These are phyloP conservation scores for Crucibulum laeve DNA, from an alignment of 768 basidiomycete genomes.

Conservation along the genomic window DNA sequence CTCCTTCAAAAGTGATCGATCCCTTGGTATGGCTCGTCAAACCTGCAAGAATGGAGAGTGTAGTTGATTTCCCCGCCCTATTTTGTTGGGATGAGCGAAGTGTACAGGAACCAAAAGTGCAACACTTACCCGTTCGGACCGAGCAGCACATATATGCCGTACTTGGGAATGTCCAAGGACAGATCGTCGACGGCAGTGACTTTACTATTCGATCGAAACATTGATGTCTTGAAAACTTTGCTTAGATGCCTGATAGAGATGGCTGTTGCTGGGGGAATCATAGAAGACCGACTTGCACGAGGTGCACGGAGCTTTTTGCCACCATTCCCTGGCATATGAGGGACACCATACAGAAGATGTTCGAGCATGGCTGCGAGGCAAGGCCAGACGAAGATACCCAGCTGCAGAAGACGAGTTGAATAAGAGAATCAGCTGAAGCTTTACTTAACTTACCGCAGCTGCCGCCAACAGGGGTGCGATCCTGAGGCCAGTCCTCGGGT, in stretches of 20 bases:
- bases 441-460: slow-evolving; percentile 45
- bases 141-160: slow-evolving; percentile 69
- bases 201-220: slow-evolving; percentile 38
- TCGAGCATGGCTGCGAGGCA: slow-evolving; percentile 59
- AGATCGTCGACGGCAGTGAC: slow-evolving; percentile 66
- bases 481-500: slow-evolving; percentile 53
- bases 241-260: slow-evolving; percentile 58
- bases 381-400: slow-evolving; percentile 73
- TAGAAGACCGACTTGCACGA: slow-evolving; percentile 25
- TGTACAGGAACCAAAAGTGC: background rate
- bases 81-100: slow-evolving; percentile 2
- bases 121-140: slow-evolving; percentile 62
- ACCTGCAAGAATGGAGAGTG: slow-evolving; percentile 61
- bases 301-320: slow-evolving; percentile 18
- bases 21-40: slow-evolving; percentile 57
- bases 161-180: slow-evolving; percentile 62
- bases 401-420: slow-evolving; percentile 28
- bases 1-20: slow-evolving; percentile 50
- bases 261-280: slow-evolving; percentile 24
- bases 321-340: slow-evolving; percentile 31
- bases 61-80: slow-evolving; percentile 76
- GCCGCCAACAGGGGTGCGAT: slow-evolving; percentile 59
- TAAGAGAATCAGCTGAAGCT: background rate
- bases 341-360: slow-evolving; percentile 55
- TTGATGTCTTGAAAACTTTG: slow-evolving; percentile 52